phyloP scores from a whole-genome alignment of 2,329 filamentous ascomycete genomes.

The Penicillium brasilianum region DNA sequence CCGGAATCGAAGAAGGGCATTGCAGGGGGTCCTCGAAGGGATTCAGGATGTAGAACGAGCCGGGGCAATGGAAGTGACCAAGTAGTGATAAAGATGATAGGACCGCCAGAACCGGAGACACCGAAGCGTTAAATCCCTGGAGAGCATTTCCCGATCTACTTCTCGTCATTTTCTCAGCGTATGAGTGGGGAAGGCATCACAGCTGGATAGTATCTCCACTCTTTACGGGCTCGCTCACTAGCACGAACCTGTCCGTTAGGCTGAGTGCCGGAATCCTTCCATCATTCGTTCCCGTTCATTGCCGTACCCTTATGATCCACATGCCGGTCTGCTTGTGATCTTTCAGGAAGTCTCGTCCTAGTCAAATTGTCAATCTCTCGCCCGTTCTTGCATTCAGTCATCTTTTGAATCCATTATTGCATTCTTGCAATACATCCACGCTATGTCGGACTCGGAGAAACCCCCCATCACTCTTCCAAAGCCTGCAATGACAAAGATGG shows the following conservation, averaged over 20 bases:
- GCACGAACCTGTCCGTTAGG: neutral
- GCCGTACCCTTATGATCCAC: neutral
- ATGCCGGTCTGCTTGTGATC: neutral
- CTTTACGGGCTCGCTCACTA: neutral
- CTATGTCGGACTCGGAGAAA: conserved; percentile 31
- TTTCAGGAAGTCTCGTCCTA: conserved; percentile 9
- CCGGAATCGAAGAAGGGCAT: neutral
- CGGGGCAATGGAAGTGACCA: neutral
- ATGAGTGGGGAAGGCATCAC: neutral
- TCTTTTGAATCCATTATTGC: conserved; percentile 25
- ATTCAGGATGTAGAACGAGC: neutral
- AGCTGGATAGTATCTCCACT: conserved; percentile 8
- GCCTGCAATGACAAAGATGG: conserved; percentile 11
- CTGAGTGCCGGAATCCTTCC: neutral
- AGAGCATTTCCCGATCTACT: neutral
- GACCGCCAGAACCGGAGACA: neutral
- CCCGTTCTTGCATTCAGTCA: conserved; percentile 17
- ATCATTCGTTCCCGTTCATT: neutral
- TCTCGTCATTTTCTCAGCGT: neutral
- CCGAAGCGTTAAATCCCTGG: neutral
- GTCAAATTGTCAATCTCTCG: conserved; percentile 28
- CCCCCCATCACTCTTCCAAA: conserved; percentile 16
- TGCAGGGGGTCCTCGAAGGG: neutral
- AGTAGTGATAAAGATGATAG: neutral
- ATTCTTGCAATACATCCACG: conserved; percentile 10